These are phyloP conservation scores for Penicillium chermesinum DNA, from an alignment of 495 filamentous ascomycete genomes.

Conservation along the genomic window DNA sequence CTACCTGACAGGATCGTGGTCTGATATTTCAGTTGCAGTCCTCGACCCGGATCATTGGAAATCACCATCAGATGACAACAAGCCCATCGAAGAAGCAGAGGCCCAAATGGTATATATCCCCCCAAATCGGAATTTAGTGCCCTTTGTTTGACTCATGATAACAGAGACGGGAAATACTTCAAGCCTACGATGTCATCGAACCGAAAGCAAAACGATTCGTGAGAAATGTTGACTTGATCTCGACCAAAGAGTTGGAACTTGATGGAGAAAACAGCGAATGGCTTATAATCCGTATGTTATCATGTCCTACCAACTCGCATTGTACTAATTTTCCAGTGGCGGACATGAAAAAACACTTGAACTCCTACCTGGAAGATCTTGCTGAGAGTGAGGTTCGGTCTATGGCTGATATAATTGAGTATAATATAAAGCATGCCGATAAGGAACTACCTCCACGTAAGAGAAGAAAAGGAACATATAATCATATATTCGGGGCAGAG, in stretches of 20 bases:
- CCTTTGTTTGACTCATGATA: neutral
- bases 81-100: conserved; percentile 1
- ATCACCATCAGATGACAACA: neutral
- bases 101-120: conserved; percentile 12
- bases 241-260: conserved; percentile 3
- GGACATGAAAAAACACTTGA: conserved; percentile 14
- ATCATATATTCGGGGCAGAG: too few relatives aligned
- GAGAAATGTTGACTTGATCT: conserved; percentile 9
- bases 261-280: conserved; percentile 7
- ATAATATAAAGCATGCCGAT: conserved; percentile 20
- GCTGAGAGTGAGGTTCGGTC: conserved; percentile 15
- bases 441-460: conserved; percentile 18
- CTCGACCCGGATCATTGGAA: conserved; percentile 9
- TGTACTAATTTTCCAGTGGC: conserved; percentile 2
- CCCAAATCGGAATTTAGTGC: too few relatives aligned
- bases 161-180: conserved; percentile 5
- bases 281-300: conserved; percentile 7
- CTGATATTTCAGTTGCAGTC: conserved; percentile 10
- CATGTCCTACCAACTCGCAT: neutral
- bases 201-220: conserved; percentile 6
- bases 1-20: conserved; percentile 6
- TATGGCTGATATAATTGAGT: conserved; percentile 17
- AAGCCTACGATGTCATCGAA: conserved; percentile 9
- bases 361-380: conserved; percentile 17
- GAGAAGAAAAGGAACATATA: too few relatives aligned